Base-by-base conservation (phyloP, 2,329 filamentous ascomycete genomes). In the Coleophoma crateriformis region DNA sequence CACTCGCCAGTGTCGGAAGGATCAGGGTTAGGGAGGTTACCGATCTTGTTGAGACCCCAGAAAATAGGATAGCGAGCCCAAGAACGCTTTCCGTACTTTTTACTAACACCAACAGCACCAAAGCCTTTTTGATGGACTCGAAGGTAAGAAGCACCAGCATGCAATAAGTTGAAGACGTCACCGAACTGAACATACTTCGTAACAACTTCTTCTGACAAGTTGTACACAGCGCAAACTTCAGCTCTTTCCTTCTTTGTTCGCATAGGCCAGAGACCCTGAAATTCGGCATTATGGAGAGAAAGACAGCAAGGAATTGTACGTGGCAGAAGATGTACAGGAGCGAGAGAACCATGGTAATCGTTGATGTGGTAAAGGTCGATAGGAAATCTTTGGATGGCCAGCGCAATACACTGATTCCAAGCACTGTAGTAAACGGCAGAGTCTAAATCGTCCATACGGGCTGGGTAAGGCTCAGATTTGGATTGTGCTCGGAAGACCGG, bases 341-440 rank as follows among this genome's bases (percentile, higher is more conserved):
- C 82, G 13, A 81, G 64, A 5, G 79, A 76, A 41, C 80, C 80
- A 54, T 84, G 80, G 59, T 83, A 84, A 59, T 82, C 80, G 64
- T 84, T 84, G 63, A 83, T 79, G 59, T 84, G 80, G 62, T 84
- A 84, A n/a, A 83, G 61, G 55, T 83, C 79, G 50, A 82, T 70
- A 0, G 77, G 73, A 61, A 85, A 86, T 12, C 82, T 76, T 49
- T 75, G 73, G 55, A 84, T 76, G 2, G 79, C 69, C 56, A 82
- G 74, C 8, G 82, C 81, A 57, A 86, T 84, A 59, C 82, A 85
- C 63, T 81, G 79, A 54, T 86, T 86, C 82, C 82, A 85, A 2
- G 79, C 81, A 2, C 79, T 83, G 60, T 85, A 85, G 64, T 84
- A 82, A 45, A 85, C 79, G 13, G 82, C 82, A 55, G 76, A 81